Evolutionary conservation across 2,329 filamentous ascomycete genomes (phyloP).

Genomic region (Alternaria sp.): DNA sequence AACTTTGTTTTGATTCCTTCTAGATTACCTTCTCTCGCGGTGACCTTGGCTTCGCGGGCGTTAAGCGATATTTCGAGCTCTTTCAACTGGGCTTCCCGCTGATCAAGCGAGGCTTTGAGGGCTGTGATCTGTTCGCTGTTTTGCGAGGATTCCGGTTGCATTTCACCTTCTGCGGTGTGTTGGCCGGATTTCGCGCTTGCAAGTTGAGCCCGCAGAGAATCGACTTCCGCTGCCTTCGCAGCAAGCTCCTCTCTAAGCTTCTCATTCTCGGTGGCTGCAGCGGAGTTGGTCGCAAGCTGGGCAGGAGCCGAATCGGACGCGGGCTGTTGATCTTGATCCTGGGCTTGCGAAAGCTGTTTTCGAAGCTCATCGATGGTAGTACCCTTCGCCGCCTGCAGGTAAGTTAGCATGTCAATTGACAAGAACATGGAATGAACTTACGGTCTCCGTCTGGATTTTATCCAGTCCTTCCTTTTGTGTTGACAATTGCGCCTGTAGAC

Average conservation of each 20-base stretch:
- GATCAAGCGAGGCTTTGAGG: slow-evolving; percentile 46
- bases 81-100: slow-evolving; percentile 39
- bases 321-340: slow-evolving; percentile 27
- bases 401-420: slow-evolving; percentile 24
- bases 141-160: slow-evolving; percentile 56
- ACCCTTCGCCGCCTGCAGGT: slow-evolving; percentile 51
- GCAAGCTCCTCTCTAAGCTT: slow-evolving; percentile 51
- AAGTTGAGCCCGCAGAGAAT: slow-evolving; percentile 54
- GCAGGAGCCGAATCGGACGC: slow-evolving; percentile 17
- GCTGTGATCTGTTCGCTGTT: slow-evolving; percentile 55
- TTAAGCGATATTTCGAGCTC: slow-evolving; percentile 59
- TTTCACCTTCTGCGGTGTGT: slow-evolving; percentile 11
- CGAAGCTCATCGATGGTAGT: slow-evolving; percentile 49
- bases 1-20: slow-evolving; percentile 60
- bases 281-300: slow-evolving; percentile 13
- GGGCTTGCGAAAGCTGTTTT: slow-evolving; percentile 44
- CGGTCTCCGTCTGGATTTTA: slow-evolving; percentile 69
- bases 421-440: slow-evolving; percentile 27
- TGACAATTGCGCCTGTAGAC: slow-evolving; percentile 53
- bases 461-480: slow-evolving; percentile 68
- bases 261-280: slow-evolving; percentile 28
- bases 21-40: slow-evolving; percentile 36
- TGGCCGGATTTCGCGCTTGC: slow-evolving; percentile 31
- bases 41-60: slow-evolving; percentile 28
- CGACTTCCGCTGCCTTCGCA: slow-evolving; percentile 57